Evolutionary conservation across 768 basidiomycete species (phyloP).

Genomic region (Podaxis rugospora): DNA sequence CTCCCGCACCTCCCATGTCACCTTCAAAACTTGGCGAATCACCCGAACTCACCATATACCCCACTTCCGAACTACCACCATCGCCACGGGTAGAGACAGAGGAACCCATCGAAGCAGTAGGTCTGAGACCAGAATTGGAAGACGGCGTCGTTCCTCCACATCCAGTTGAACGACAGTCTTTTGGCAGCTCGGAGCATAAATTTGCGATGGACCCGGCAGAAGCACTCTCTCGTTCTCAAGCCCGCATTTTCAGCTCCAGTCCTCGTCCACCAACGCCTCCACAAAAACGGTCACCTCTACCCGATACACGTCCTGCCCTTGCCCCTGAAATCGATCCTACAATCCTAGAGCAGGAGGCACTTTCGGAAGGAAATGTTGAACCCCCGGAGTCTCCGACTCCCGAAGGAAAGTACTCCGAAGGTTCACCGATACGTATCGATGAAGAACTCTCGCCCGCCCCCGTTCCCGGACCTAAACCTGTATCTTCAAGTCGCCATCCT

Average conservation of each 20-base stretch:
- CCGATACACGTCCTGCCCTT: background rate
- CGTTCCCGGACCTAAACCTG: background rate
- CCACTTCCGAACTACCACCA: background rate
- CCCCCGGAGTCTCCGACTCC: background rate
- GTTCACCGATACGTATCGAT: background rate
- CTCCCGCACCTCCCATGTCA: conserved; percentile 5
- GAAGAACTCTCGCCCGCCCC: background rate
- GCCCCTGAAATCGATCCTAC: background rate
- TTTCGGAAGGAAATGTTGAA: background rate
- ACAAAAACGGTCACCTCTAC: background rate
- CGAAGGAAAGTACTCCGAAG: background rate
- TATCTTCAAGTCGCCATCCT: background rate
- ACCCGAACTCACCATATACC: background rate
- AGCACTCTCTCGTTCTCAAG: background rate
- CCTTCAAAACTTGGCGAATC: background rate
- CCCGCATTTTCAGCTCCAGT: background rate
- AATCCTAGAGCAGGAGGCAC: background rate
- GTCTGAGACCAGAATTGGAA: background rate
- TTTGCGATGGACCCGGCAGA: background rate
- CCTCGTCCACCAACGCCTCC: background rate
- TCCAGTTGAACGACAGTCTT: background rate
- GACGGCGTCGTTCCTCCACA: background rate
- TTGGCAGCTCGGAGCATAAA: background rate
- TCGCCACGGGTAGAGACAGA: background rate
- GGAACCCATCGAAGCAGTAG: background rate